Evolutionary conservation across 2,329 filamentous ascomycete genomes (phyloP).

Genomic region (Claviceps sp.): DNA sequence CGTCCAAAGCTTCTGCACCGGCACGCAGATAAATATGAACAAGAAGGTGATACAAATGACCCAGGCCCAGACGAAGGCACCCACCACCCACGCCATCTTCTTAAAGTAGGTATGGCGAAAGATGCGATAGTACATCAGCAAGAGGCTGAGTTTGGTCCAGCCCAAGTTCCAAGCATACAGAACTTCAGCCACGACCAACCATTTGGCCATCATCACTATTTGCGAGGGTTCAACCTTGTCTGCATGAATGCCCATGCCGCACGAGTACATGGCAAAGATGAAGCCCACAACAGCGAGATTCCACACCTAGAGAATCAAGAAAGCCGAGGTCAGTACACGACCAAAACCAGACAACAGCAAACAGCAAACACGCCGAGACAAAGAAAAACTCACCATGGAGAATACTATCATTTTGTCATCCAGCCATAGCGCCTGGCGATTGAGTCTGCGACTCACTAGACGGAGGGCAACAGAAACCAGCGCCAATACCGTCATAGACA

Average conservation of each 20-base stretch:
- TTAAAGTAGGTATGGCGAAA: conserved; percentile 32
- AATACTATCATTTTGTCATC: conserved; percentile 35
- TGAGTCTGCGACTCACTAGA: conserved; percentile 25
- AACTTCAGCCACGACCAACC: conserved; percentile 32
- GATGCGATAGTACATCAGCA: conserved; percentile 40
- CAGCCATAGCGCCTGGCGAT: conserved; percentile 30
- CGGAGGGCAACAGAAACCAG: conserved; percentile 24
- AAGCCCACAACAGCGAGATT: conserved; percentile 31
- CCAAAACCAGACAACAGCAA: background rate
- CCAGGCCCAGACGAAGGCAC: conserved; percentile 31
- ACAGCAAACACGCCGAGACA: no score
- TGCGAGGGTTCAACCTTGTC: conserved; percentile 20
- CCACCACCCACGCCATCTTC: conserved; percentile 26
- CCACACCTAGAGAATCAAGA: conserved; percentile 18
- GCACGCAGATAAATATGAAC: conserved; percentile 38
- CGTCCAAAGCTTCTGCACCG: conserved; percentile 36
- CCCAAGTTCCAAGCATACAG: conserved; percentile 34
- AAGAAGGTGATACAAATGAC: conserved; percentile 33
- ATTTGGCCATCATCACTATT: conserved; percentile 32
- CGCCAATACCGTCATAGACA: conserved; percentile 27
- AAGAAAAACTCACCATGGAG: conserved; percentile 25
- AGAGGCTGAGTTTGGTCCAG: conserved; percentile 35
- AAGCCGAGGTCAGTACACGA: background rate
- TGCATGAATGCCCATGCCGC: conserved; percentile 34
- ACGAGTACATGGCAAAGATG: conserved; percentile 32